These are phyloP conservation scores for Pyrenula massariospora DNA, from an alignment of 495 filamentous ascomycete genomes.

Conservation along the genomic window DNA sequence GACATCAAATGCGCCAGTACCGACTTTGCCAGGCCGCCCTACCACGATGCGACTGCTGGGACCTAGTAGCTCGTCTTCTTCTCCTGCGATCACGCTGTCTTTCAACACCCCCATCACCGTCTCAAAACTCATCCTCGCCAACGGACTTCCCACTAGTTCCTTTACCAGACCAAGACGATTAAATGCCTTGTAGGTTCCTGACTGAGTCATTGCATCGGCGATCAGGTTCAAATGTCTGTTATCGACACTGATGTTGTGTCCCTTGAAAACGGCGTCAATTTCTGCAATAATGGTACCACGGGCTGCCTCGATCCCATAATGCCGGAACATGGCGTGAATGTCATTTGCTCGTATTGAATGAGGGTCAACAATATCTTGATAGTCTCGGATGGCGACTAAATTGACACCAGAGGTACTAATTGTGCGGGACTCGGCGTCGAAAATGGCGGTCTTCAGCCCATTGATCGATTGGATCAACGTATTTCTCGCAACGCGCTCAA, in stretches of 20 bases:
- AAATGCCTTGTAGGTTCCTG: constrained; percentile 79
- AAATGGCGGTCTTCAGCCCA: constrained; percentile 59
- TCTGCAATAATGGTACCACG: constrained; percentile 78
- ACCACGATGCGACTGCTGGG: constrained; percentile 84
- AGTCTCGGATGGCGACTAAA: constrained; percentile 77
- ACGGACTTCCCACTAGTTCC: constrained; percentile 62
- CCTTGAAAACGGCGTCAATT: constrained; percentile 74
- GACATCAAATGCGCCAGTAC: constrained; percentile 88
- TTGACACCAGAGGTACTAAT: constrained; percentile 82
- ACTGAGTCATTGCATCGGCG: constrained; percentile 89
- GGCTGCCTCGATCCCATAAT: constrained; percentile 90
- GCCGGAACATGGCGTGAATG: constrained; percentile 66
- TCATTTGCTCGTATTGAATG: constrained; percentile 86
- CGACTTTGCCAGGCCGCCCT: constrained; percentile 67
- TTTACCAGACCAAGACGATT: constrained; percentile 73
- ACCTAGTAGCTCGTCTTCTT: constrained; percentile 76
- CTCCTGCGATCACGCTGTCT: constrained; percentile 80
- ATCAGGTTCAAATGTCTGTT: constrained; percentile 89
- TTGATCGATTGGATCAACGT: constrained; percentile 81
- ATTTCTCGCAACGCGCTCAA: constrained; percentile 62
- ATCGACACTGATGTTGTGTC: constrained; percentile 91
- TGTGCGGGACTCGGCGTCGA: constrained; percentile 31
- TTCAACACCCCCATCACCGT: constrained; percentile 87
- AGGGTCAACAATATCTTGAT: constrained; percentile 74
- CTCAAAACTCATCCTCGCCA: constrained; percentile 98